Base-by-base conservation (phyloP, 2,329 filamentous ascomycete species). In the Thermochaetoides dissita region DNA sequence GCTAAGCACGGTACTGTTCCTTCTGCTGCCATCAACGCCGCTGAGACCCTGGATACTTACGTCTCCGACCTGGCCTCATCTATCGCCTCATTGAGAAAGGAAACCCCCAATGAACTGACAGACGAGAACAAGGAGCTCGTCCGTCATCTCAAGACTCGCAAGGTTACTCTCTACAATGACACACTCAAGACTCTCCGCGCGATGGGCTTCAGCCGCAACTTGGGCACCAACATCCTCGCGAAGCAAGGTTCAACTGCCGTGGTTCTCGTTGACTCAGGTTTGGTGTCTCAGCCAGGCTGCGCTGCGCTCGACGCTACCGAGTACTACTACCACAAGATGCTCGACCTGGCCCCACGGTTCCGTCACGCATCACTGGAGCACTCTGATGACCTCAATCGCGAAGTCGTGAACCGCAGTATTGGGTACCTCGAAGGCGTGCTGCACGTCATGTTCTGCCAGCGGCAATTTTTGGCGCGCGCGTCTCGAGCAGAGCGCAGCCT, bases 161-260 rank as follows among this genome's bases (percentile, higher is more conserved):
- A 98, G 63, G 78, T 86, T 36, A 88, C 87, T 52, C 72, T 96
- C 10, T 91, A 94, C 53, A 84, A 86, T 1, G 89, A 96, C 52
- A 88, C 84, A 0, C 65, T 98, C 49, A 88, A 84, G 55, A 76
- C 79, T 17, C 66, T 95, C 29, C 78, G 86, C 32, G 75, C 81
- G 44, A 96, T 98, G 89, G 91, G 91, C 4, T 75, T 98, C 53
- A 81, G 81, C 53, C 78, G 80, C 40, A 95, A 94, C 56, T 68
- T 94, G 10, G 78, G 82, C 49, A 79, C 77, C 10, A 77, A 84
- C 55, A 69, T 81, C 36, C 67, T 96, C 11, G 71, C 73, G 34
- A 76, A 76, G 41, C 91, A 98, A 59, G 69, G 74, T 29, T 81
- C 84, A 1, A 66, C 84, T 7, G 72, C 83, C 6, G 62, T 71